Evolutionary conservation across 2,329 filamentous ascomycete species (phyloP).

Genomic region (Cercospora sesami): DNA sequence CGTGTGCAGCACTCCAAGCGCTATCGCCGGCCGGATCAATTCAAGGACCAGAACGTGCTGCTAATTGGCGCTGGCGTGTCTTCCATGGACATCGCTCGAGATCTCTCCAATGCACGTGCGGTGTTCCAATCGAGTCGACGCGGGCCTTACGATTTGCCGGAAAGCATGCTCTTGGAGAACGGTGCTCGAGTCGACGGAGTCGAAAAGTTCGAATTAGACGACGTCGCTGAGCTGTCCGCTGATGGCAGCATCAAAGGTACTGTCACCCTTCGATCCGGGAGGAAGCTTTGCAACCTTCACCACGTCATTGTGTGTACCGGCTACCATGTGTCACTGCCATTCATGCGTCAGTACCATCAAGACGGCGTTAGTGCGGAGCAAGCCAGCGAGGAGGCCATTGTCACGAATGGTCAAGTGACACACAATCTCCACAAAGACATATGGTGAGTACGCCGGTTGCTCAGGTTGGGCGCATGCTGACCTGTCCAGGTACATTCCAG

Average conservation of each 20-base stretch:
- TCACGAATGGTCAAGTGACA: constrained; percentile 60
- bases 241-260: constrained; percentile 51
- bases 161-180: constrained; percentile 55
- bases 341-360: constrained; percentile 55
- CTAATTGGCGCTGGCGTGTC: constrained; percentile 59
- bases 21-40: constrained; percentile 50
- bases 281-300: constrained; percentile 57
- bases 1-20: constrained; percentile 54
- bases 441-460: constrained; percentile 69
- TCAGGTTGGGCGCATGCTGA: constrained; percentile 63
- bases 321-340: constrained; percentile 68
- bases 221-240: constrained; percentile 1
- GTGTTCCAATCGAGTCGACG: constrained; percentile 60
- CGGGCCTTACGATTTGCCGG: constrained; percentile 61
- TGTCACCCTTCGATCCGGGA: constrained; percentile 56
- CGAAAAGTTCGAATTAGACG: constrained; percentile 44
- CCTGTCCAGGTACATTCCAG: background rate
- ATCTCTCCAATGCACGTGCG: constrained; percentile 49
- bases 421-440: constrained; percentile 72
- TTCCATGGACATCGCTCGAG: constrained; percentile 56
- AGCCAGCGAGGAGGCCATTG: constrained; percentile 56
- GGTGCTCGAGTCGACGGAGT: constrained; percentile 56
- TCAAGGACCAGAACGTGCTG: constrained; percentile 58
- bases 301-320: constrained; percentile 66
- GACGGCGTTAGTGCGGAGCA: constrained; percentile 47